phyloP scores from a whole-genome alignment of 345 rosid species.

The Crucihimalaya himalaica region DNA sequence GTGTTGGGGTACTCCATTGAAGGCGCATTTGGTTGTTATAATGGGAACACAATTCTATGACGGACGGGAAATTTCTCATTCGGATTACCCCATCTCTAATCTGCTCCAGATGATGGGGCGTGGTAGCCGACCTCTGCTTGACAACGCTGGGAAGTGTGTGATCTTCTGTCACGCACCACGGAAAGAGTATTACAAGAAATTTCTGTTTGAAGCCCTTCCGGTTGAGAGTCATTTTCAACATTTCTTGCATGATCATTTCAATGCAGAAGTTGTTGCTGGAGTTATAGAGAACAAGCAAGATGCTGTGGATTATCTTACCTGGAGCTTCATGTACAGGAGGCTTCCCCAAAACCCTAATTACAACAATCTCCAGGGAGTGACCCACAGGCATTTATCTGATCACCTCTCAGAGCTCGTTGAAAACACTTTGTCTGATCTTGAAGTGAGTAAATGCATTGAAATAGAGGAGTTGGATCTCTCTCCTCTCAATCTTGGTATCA shows the following conservation, averaged over 20 bases:
- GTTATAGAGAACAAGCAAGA: conserved; percentile 80
- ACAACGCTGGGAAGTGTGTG: conserved; percentile 76
- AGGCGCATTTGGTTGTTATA: conserved; percentile 74
- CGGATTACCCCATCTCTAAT: conserved; percentile 77
- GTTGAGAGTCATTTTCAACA: conserved; percentile 89
- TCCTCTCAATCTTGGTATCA: conserved; percentile 75
- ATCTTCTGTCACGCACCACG: conserved; percentile 78
- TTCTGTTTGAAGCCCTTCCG: conserved; percentile 77
- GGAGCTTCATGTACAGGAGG: conserved; percentile 93
- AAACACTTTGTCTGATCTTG: conserved; percentile 69
- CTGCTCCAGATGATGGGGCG: conserved; percentile 89
- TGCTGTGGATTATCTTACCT: conserved; percentile 87
- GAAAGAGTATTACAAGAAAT: conserved; percentile 86
- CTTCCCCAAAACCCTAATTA: conserved; percentile 83
- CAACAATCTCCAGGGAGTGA: conserved; percentile 86
- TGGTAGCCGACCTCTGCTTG: conserved; percentile 77
- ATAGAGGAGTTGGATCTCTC: conserved; percentile 72
- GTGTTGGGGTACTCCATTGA: conserved; percentile 81
- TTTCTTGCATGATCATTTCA: conserved; percentile 78
- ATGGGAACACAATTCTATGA: conserved; percentile 94
- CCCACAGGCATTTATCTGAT: conserved; percentile 94
- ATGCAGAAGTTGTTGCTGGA: conserved; percentile 69
- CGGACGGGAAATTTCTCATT: conserved; percentile 67
- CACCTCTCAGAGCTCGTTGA: conserved; percentile 93
- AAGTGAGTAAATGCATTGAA: conserved; percentile 66